Conservation (phyloP, 768 basidiomycete genomes). For the Mycena filopes region DNA sequence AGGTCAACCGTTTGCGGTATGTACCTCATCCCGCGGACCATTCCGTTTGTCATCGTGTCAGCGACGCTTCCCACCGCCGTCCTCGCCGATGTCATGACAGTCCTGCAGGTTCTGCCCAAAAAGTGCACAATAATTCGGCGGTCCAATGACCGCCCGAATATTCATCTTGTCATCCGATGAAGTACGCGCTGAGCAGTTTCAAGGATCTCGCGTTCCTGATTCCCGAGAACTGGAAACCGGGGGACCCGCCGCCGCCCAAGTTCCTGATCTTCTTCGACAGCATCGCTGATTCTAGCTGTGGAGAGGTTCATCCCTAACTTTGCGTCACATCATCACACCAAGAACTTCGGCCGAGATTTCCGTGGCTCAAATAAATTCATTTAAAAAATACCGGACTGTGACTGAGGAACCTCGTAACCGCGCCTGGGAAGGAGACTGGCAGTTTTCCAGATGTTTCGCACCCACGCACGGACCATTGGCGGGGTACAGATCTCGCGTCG, state of each 20-base stretch:
- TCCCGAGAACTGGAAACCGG: slow-evolving; percentile 14
- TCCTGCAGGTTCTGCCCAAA: slow-evolving; percentile 34
- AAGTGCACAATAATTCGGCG: slow-evolving; percentile 17
- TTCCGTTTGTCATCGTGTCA: slow-evolving; percentile 45
- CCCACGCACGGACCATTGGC: too few species aligned
- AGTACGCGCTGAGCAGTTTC: slow-evolving; percentile 26
- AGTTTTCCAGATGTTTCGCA: too few species aligned
- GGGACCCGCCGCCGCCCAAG: slow-evolving; percentile 23
- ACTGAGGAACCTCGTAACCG: too few species aligned
- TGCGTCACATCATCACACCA: too few species aligned
- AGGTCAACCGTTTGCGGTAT: slow-evolving; percentile 38
- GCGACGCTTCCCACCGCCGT: slow-evolving; percentile 45
- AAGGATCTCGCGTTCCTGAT: slow-evolving; percentile 34
- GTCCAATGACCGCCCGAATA: slow-evolving; percentile 35
- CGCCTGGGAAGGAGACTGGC: too few species aligned
- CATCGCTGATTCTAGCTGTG: slow-evolving; percentile 30
- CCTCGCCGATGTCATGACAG: slow-evolving; percentile 35
- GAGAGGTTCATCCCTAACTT: too few species aligned
- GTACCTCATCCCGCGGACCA: slow-evolving; percentile 40
- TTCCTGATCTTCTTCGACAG: slow-evolving; percentile 40
- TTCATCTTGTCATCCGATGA: slow-evolving; percentile 34
- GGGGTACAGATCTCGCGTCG: too few species aligned
- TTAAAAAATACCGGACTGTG: too few species aligned
- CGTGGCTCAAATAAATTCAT: too few species aligned
- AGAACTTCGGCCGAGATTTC: too few species aligned